Conservation (phyloP, 73 alveolate genomes). For the Urostyla sp. region DNA sequence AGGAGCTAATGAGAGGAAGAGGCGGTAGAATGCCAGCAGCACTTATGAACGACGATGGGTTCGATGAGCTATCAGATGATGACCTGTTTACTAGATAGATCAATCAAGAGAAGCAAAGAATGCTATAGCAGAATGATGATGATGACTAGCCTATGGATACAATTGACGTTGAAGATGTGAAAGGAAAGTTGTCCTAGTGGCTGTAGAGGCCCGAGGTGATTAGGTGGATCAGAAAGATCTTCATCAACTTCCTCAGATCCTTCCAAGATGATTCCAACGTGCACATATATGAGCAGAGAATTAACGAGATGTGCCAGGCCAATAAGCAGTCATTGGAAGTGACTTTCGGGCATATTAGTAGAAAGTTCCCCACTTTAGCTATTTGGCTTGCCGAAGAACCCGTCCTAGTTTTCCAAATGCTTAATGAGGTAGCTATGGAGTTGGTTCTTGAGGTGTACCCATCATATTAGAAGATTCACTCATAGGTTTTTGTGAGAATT, state of each 20-base stretch:
- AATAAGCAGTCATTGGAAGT: constrained; percentile 94
- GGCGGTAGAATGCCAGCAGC: constrained; percentile 89
- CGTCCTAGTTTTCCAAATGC: constrained; percentile 85
- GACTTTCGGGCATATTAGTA: constrained; percentile 79
- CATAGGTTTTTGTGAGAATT: constrained; percentile 95
- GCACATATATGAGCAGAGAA: constrained; percentile 89
- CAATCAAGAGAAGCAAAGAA: constrained; percentile 41
- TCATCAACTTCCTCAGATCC: constrained; percentile 82
- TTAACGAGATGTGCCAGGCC: constrained; percentile 94
- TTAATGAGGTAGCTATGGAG: constrained; percentile 95
- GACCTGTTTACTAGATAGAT: constrained; percentile 57
- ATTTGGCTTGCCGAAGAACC: constrained; percentile 98
- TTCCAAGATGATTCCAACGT: constrained; percentile 84
- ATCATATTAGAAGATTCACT: constrained; percentile 90
- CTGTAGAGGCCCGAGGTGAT: constrained; percentile 91
- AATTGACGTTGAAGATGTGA: constrained; percentile 90
- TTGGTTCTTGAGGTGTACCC: constrained; percentile 90
- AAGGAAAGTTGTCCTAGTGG: constrained; percentile 96
- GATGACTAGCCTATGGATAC: constrained; percentile 79
- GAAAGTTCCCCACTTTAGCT: constrained; percentile 87
- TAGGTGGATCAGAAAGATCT: constrained; percentile 89
- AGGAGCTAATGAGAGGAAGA: constrained; percentile 71
- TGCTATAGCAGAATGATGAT: constrained; percentile 62
- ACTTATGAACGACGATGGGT: constrained; percentile 77
- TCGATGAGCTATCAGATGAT: constrained; percentile 65